Base-by-base conservation (phyloP, 176 grass and related monocot genomes). In the Cenchrus americanus region DNA sequence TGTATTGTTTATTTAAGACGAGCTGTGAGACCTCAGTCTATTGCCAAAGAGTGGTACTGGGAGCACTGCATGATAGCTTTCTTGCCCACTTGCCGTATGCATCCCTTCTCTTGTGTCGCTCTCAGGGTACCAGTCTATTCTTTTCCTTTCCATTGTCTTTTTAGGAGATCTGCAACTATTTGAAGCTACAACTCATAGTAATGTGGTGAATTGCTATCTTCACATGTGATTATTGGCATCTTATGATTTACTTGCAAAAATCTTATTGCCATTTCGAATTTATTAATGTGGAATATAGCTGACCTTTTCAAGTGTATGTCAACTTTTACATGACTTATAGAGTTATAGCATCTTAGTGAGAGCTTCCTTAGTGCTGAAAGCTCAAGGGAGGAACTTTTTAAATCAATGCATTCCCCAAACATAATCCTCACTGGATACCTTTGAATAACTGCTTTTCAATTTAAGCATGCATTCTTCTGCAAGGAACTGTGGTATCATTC, bases 21-120 rank as follows among this genome's bases (percentile, higher is more conserved):
- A 76, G 44, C 71, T 13, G 34, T 70, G 46, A 77, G 55, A 82
- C 58, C 44, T 71, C 24, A 62, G 81, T 61, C 53, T 81, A 76
- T 58, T 19, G 6, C 64, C 14, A 77, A 57, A 64, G 18, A 65
- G 62, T 55, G 63, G 50, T n/a, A 74, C 62, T 69, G 80, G 55
- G 70, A 19, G 37, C 71, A 57, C 47, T 18, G 24, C 32, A 54
- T 55, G 63, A 9, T 72, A 72, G 78, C 49, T 26, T 49, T 77
- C 77, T 71, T 73, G 85, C 69, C 59, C 10, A 72, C 22, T 58
- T 5, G 1, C 10, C n/a, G 13, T 60, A 66, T 50, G 83, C 73
- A 82, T 78, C 30, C 51, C 43, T 58, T 77, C 88, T 82, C 58
- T 86, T 50, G 53, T 65, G 73, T 86, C 83, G 27, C 66, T 73